These are phyloP conservation scores for Neurospora tetraspora DNA, from an alignment of 495 filamentous ascomycete genomes.

Conservation along the genomic window DNA sequence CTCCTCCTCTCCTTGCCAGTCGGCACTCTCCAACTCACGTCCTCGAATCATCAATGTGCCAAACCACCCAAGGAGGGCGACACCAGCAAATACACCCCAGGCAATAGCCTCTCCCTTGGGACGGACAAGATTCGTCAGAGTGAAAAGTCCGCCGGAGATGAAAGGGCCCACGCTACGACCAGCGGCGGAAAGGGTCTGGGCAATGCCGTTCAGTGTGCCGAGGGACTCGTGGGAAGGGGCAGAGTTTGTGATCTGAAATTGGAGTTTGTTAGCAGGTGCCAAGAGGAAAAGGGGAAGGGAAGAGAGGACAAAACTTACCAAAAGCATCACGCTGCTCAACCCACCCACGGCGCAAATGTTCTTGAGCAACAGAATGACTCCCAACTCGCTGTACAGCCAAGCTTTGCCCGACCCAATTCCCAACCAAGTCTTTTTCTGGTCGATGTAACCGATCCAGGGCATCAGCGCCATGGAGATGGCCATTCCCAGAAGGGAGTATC, in stretches of 20 bases:
- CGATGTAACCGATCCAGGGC: conserved; percentile 78
- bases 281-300: background rate
- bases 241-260: conserved; percentile 75
- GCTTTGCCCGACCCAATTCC: conserved; percentile 45
- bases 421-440: conserved; percentile 32
- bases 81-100: conserved; percentile 73
- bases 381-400: conserved; percentile 67
- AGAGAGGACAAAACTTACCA: conserved; percentile 45
- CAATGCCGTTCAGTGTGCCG: conserved; percentile 85
- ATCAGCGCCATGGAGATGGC: conserved; percentile 74
- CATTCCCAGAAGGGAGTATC: conserved; percentile 70
- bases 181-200: conserved; percentile 86
- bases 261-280: background rate
- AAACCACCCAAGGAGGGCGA: conserved; percentile 67
- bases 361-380: conserved; percentile 71
- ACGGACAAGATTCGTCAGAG: conserved; percentile 53
- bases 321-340: conserved; percentile 74
- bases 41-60: conserved; percentile 64
- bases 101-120: conserved; percentile 77
- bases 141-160: conserved; percentile 75
- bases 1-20: conserved; percentile 26
- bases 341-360: conserved; percentile 82
- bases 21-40: conserved; percentile 45
- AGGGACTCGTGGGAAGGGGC: conserved; percentile 77
- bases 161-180: conserved; percentile 86